Base-by-base conservation (phyloP, 352 stramenopile species). In the Phytophthora multivora region DNA sequence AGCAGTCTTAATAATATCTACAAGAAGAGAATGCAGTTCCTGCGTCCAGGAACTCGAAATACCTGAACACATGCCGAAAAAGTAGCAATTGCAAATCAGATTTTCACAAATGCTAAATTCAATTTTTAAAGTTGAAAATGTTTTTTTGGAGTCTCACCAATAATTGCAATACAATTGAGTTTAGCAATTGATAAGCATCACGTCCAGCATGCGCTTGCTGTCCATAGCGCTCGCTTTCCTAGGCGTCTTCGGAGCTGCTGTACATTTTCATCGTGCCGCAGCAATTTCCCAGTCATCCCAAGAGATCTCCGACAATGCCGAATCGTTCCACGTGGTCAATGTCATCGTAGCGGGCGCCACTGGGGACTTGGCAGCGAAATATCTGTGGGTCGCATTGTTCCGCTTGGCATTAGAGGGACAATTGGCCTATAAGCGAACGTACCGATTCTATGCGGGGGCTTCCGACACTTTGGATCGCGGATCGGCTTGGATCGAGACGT, bases 361-460 rank as follows among this genome's bases (percentile, higher is more conserved):
- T 4, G 86, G 86, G 18, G 86, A 94, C 66, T 71, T 95, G 43
- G 83, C 87, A n/a, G 57, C 79, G 13, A 94, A 94, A 43, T 94
- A 94, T 75, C 66, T 95, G 33, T 95, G 87, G 86, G 77, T 84
- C 9, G 68, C 84, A n/a, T 66, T 78, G 43, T 88, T 91, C 53
- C 82, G 80, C 0, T 50, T 93, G 45, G 77, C 79, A 9, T 52
- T 86, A 11, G 46, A 88, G 16, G 53, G 54, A 3, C 42, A 57
- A 12, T 39, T 31, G 13, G 46, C 15, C 13, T 58, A 30, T 13
- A 19, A 11, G 19, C 51, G 48, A 4, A 36, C 39, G 5, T 69
- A 77, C 42, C 36, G 72, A 5, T 75, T 90, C 45, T 57, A 80
- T 43, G 84, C 84, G 1, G 78, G 74, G 13, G 82, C 74, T 16